A percentile compares a stretch with the other conserved stretches of the same genome.
Conservation (phyloP, 192 early-diverging fungal genomes). For the Diversispora epigaea region DNA sequence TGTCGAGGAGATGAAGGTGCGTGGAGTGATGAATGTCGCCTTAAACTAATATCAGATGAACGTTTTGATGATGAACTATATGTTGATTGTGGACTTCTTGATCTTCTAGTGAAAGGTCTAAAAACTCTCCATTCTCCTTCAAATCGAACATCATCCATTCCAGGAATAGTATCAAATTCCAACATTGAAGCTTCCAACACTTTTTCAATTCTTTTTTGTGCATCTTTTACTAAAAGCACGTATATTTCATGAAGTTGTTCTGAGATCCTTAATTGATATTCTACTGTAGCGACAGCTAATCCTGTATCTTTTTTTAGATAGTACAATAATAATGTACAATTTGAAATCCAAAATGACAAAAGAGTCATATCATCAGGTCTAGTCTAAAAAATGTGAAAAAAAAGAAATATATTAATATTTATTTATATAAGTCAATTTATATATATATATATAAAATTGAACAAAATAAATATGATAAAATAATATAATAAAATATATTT, state of each 20-base stretch:
- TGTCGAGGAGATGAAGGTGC: conserved; percentile 40
- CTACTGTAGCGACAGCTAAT: conserved; percentile 65
- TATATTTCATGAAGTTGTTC: conserved; percentile 79
- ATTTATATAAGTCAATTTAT: neutral
- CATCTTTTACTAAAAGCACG: conserved; percentile 61
- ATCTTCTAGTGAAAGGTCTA: conserved; percentile 41
- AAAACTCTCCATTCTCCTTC: conserved; percentile 62
- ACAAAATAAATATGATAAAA: neutral
- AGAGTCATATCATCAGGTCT: conserved; percentile 55
- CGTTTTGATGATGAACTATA: conserved; percentile 24
- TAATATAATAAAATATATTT: neutral
- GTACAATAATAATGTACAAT: conserved; percentile 78
- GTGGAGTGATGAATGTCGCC: conserved; percentile 27
- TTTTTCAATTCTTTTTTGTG: conserved; percentile 64
- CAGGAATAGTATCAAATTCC: conserved; percentile 68
- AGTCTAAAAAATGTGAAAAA: neutral
- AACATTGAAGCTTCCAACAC: conserved; percentile 67
- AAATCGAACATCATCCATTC: conserved; percentile 60
- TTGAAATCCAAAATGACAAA: conserved; percentile 83
- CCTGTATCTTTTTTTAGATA: conserved; percentile 85
- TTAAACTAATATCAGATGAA: neutral
- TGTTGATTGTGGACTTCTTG: conserved; percentile 30
- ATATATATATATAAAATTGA: neutral
- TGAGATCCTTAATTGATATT: conserved; percentile 75
- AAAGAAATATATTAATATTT: neutral